Evolutionary conservation across 495 filamentous ascomycete genomes (phyloP).

Genomic region (Hypoxylon fuscum): DNA sequence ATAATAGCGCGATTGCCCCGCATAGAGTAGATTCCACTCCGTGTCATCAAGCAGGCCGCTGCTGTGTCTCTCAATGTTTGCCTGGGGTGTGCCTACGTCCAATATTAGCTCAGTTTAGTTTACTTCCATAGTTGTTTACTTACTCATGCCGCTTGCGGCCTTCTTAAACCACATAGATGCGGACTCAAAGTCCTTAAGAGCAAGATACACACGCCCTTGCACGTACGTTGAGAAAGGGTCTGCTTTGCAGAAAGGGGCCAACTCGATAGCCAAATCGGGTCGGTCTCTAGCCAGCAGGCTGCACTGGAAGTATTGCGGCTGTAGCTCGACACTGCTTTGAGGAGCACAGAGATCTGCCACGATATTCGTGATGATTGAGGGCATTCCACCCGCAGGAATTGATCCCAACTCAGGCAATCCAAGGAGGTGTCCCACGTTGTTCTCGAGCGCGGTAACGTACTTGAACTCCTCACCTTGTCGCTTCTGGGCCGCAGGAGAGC

Average conservation of each 20-base stretch:
- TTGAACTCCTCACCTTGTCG: slow-evolving; percentile 51
- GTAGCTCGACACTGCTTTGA: slow-evolving; percentile 59
- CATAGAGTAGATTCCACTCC: slow-evolving; percentile 75
- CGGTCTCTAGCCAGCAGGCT: slow-evolving; percentile 73
- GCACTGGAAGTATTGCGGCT: slow-evolving; percentile 68
- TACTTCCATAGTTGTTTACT: slow-evolving; percentile 41
- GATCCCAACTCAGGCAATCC: slow-evolving; percentile 47
- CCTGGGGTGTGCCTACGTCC: slow-evolving; percentile 32
- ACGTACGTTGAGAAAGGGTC: slow-evolving; percentile 83
- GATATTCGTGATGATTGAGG: slow-evolving; percentile 60
- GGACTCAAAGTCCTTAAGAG: slow-evolving; percentile 72
- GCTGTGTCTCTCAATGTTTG: slow-evolving; percentile 53
- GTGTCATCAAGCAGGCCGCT: slow-evolving; percentile 74
- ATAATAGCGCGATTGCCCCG: slow-evolving; percentile 84
- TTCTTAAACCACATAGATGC: slow-evolving; percentile 83
- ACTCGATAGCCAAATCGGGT: slow-evolving; percentile 78
- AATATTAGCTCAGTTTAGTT: slow-evolving; percentile 18
- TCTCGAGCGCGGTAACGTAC: slow-evolving; percentile 61
- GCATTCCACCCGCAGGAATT: slow-evolving; percentile 45
- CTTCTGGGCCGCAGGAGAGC: slow-evolving; percentile 40
- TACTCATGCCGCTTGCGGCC: slow-evolving; percentile 83
- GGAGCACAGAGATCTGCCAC: slow-evolving; percentile 63
- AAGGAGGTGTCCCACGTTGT: slow-evolving; percentile 59
- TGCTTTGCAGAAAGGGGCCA: slow-evolving; percentile 71
- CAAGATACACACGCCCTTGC: slow-evolving; percentile 80